Conservation (phyloP, 2,329 filamentous ascomycete species). For the Claviceps sorghi region DNA sequence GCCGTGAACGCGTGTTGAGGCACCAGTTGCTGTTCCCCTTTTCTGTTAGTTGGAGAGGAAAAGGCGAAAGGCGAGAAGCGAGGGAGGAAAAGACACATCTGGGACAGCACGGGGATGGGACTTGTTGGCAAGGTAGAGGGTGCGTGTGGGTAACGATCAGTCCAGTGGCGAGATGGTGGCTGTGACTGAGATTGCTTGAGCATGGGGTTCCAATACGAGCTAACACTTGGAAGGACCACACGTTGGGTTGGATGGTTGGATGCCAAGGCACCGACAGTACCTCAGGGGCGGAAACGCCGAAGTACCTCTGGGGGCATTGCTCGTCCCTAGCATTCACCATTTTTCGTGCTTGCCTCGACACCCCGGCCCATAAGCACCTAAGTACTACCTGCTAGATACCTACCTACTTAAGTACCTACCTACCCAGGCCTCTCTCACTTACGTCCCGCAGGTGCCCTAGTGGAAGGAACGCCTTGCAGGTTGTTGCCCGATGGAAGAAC, state of each 20-base stretch:
- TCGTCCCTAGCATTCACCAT: not conserved
- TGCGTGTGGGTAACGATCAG: not conserved
- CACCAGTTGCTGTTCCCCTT: not conserved
- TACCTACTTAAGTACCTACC: too few relatives aligned
- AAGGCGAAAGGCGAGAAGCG: not conserved
- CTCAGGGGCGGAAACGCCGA: not conserved
- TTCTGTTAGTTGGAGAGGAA: not conserved
- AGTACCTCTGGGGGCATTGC: not conserved
- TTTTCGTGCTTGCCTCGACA: not conserved
- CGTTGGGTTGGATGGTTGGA: not conserved
- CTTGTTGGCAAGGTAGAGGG: not conserved
- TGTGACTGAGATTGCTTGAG: not conserved
- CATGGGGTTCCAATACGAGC: not conserved
- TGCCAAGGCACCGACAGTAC: not conserved
- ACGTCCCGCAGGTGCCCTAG: not conserved
- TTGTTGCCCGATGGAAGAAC: not conserved
- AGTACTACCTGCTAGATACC: too few relatives aligned
- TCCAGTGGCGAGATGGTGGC: not conserved
- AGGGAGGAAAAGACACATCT: not conserved
- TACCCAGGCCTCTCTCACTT: not conserved
- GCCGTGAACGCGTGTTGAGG: constrained; percentile 1
- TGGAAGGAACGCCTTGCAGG: not conserved
- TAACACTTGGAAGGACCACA: not conserved
- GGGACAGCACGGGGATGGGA: not conserved
- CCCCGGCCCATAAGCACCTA: too few relatives aligned